Evolutionary conservation across 371 early-diverging fungal genomes (phyloP).

Genomic region (Syncephalis plumigaleata): DNA sequence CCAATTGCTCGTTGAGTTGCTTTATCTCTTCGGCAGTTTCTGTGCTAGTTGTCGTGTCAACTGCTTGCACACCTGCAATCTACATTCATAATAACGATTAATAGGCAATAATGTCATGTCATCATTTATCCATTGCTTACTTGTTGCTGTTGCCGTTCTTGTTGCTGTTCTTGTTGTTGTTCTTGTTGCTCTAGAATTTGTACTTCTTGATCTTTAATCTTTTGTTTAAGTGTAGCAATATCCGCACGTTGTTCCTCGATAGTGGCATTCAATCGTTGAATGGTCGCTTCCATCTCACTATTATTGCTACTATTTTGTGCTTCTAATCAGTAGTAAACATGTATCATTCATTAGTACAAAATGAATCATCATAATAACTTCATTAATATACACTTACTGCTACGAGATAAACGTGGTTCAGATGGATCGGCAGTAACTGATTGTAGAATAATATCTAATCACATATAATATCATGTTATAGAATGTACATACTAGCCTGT

Average conservation of each 20-base stretch:
- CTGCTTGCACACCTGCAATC: no score
- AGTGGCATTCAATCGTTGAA: slow-evolving; percentile 3
- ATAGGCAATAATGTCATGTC: no score
- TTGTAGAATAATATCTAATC: slow-evolving; percentile 8
- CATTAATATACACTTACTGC: background rate
- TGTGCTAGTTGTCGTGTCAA: slow-evolving; percentile 4
- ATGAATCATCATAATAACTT: no score
- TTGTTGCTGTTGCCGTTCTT: no score
- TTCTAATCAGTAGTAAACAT: no score
- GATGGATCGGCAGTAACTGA: slow-evolving; percentile 7
- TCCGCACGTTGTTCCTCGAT: slow-evolving; percentile 13
- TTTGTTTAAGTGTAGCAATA: slow-evolving; percentile 13
- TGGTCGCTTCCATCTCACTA: no score
- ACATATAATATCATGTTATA: background rate
- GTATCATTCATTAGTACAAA: no score
- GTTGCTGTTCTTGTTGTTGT: slow-evolving; percentile 3
- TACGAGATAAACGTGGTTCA: background rate
- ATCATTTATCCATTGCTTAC: no score
- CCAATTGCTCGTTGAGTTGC: slow-evolving; percentile 4
- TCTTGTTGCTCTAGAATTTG: slow-evolving; percentile 3
- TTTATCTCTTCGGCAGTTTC: no score
- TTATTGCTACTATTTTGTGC: no score
- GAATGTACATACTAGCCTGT: background rate
- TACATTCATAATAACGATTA: no score
- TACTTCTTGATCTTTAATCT: slow-evolving; percentile 8